Evolutionary conservation across 2,329 filamentous ascomycete species (phyloP).

Genomic region (Sporothrix dimorphospora): DNA sequence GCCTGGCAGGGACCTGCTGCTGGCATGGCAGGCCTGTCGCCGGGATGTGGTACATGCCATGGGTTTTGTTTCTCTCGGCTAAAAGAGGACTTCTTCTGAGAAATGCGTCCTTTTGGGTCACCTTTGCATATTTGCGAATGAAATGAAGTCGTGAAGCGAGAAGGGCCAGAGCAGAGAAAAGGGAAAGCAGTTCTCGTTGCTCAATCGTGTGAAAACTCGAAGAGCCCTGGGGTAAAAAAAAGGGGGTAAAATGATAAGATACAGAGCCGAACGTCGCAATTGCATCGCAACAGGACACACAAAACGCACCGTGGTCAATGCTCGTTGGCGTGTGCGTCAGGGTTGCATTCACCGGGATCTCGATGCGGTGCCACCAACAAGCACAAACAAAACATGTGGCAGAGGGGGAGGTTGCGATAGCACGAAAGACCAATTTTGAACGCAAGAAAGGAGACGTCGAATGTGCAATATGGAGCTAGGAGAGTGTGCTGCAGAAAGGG

Average conservation of each 20-base stretch:
- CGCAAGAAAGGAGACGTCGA: not conserved
- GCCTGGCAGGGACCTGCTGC: not conserved
- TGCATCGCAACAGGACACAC: not conserved
- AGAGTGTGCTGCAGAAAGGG: not conserved
- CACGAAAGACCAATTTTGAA: not conserved
- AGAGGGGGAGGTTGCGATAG: not conserved
- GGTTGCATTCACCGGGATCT: slow-evolving; percentile 24
- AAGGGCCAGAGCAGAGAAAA: not conserved
- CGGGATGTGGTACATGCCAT: not conserved
- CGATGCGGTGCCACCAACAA: not conserved
- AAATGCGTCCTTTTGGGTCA: not conserved
- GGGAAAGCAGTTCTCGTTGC: not conserved
- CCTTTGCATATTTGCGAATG: not conserved
- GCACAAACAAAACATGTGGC: not conserved
- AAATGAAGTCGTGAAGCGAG: not conserved
- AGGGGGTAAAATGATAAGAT: not conserved
- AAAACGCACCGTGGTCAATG: slow-evolving; percentile 6
- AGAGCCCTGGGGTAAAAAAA: not conserved
- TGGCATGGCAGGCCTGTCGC: not conserved
- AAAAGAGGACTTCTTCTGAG: not conserved
- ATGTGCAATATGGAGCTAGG: not conserved
- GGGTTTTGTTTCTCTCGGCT: not conserved
- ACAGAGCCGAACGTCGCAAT: not conserved
- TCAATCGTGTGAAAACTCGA: not conserved
- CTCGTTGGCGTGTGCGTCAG: slow-evolving; percentile 21